Evolutionary conservation across 2,329 filamentous ascomycete genomes (phyloP).

Genomic region (Cryphonectria radicalis): DNA sequence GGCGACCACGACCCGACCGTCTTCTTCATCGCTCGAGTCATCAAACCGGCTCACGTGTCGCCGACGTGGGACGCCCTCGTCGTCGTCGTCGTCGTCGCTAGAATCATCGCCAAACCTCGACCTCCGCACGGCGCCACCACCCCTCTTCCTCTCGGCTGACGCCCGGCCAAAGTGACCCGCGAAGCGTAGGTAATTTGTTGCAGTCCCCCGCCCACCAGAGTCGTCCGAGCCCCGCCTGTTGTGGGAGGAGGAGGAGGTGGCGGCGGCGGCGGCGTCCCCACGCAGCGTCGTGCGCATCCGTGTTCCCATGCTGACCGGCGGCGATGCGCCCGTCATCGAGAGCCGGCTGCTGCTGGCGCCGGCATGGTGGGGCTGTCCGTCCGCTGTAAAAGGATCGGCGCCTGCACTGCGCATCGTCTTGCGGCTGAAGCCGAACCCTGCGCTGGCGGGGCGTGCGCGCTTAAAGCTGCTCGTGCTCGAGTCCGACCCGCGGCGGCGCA

Average conservation of each 20-base stretch:
- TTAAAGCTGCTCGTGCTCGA: conserved; percentile 84
- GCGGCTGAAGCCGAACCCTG: conserved; percentile 64
- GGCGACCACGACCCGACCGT: conserved; percentile 39
- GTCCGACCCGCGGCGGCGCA: conserved; percentile 62
- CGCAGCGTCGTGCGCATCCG: conserved; percentile 54
- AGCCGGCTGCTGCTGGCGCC: not conserved
- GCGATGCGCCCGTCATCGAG: conserved; percentile 43
- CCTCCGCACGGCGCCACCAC: conserved; percentile 28
- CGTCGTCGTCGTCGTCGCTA: conserved; percentile 36
- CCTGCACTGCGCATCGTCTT: conserved; percentile 67
- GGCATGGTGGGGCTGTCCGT: not conserved
- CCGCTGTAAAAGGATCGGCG: not conserved
- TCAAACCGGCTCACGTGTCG: conserved; percentile 57
- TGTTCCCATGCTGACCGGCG: conserved; percentile 47
- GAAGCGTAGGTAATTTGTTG: conserved; percentile 26
- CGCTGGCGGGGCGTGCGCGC: conserved; percentile 56
- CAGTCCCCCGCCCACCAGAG: conserved; percentile 8
- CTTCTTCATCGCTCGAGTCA: conserved; percentile 66
- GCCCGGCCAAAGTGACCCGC: conserved; percentile 18
- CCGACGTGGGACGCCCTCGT: conserved; percentile 34
- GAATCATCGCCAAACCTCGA: conserved; percentile 39
- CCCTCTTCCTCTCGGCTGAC: conserved; percentile 9
- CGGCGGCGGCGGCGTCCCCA: conserved; percentile 32
- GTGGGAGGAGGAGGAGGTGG: not conserved
- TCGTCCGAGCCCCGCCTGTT: conserved; percentile 20